Percentiles rank a stretch among this genome's conserved stretches.
phyloP scores from a whole-genome alignment of 2,329 filamentous ascomycete genomes.

The Hypoxylon sp. region DNA sequence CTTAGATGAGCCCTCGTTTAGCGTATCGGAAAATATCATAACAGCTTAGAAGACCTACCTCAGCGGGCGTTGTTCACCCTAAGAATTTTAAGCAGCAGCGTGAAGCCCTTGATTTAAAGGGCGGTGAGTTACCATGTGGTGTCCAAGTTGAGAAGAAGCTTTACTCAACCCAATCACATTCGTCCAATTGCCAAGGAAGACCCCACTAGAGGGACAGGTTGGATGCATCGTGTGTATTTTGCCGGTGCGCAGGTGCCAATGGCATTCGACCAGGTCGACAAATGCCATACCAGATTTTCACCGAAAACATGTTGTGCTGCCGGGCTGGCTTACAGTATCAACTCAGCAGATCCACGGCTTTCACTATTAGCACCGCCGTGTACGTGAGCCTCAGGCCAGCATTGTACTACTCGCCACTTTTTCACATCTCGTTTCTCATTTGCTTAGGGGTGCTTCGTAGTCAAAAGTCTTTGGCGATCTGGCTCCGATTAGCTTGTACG shows the following conservation, averaged over 20 bases:
- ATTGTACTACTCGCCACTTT: conserved; percentile 26
- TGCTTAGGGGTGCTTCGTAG: conserved; percentile 13
- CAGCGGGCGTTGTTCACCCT: conserved; percentile 41
- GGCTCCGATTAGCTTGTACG: conserved; percentile 19
- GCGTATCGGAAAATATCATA: conserved; percentile 26
- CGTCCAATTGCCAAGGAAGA: conserved; percentile 34
- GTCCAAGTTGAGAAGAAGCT: conserved; percentile 20
- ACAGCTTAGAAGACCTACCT: conserved; percentile 19
- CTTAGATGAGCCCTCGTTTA: conserved; percentile 9
- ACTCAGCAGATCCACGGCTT: conserved; percentile 15
- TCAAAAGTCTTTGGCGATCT: conserved; percentile 18
- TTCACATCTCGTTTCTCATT: conserved; percentile 9
- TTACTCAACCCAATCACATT: conserved; percentile 29
- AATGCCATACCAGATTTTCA: conserved; percentile 42
- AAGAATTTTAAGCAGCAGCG: conserved; percentile 35
- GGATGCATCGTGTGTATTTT: conserved; percentile 29
- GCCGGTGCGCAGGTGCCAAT: conserved; percentile 25
- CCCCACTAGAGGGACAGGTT: conserved; percentile 31
- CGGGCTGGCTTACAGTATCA: conserved; percentile 33
- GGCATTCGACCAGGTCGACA: conserved; percentile 25
- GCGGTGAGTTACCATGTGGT: conserved; percentile 35
- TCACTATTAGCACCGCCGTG: conserved; percentile 22
- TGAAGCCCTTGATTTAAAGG: conserved; percentile 33
- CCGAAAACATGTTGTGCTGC: conserved; percentile 43
- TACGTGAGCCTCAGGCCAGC: conserved; percentile 35